Evolutionary conservation across 2,329 filamentous ascomycete genomes (phyloP), one percentile per base, ranked within the genome.

Genomic region (Penicillium vulpinum): DNA sequence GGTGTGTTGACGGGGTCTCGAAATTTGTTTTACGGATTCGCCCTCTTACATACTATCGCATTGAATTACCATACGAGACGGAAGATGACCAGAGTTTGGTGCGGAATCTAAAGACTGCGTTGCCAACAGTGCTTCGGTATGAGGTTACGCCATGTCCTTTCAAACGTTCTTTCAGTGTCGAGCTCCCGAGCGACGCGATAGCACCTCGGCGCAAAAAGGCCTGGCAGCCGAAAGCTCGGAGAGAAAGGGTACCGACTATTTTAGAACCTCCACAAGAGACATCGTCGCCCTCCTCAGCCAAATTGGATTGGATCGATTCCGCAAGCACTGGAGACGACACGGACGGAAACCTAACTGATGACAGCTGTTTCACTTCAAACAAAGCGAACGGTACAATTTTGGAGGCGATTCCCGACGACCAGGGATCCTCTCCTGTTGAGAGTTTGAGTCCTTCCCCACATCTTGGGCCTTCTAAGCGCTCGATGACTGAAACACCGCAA

Each of bases 141-240:
- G 92, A 97, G 73, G 90, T 90, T 68, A 96, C 92, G 0, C 84
- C 87, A 43, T 96, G 92, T 72, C 92, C 92, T 0, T 96, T 97
- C 72, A 83, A 87, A 67, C 83, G 91, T 58, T 83, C 83, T 3
- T 95, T 95, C 65, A 87, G 85, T 0, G 86, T 93, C 11, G 83
- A 88, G 49, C 77, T 94, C 18, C 90, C 90, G 0, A 86, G 90
- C 65, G 80, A 83, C 55, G 86, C 87, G 11, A 80, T 83, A 62
- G 84, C 83, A 1, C 88, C 87, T 2, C 77, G 85, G 50, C 86
- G 82, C 67, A 88, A 87, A 75, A 85, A 81, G 61, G 86, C 88
- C 15, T 91, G 88, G 86, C 87, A 82, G 28, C 86, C 88, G 1
- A 81, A 83, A 67, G 76, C 79, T 63, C 80, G 76, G 61, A 81